phyloP scores from a whole-genome alignment of 1,139 yeast genomes.

The Candida pseudoviswanathii region DNA sequence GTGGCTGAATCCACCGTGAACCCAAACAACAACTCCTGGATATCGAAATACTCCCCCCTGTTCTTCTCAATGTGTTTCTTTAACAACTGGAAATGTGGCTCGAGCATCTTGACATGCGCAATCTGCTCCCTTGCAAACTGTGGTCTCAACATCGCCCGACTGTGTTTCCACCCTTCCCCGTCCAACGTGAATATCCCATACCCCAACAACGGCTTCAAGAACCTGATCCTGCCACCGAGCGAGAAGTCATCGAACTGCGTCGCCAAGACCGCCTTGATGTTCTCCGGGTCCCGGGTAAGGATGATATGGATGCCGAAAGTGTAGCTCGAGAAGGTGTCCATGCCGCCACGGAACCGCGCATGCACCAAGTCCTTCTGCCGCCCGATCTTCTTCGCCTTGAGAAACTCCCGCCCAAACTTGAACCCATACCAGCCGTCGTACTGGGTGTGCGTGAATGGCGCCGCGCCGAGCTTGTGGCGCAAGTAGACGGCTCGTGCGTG shows the following conservation, averaged over 20 bases:
- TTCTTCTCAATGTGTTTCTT: constrained; percentile 30
- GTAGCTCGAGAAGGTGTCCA: constrained; percentile 8
- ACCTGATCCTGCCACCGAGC: constrained; percentile 45
- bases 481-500: constrained; percentile 7
- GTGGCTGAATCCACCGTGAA: constrained; percentile 45
- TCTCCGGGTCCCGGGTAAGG: constrained; percentile 28
- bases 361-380: constrained; percentile 13
- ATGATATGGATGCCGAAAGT: constrained; percentile 20
- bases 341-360: not conserved
- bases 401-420: constrained; percentile 15
- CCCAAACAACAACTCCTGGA: constrained; percentile 38
- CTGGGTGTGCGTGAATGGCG: constrained; percentile 17
- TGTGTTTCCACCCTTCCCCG: constrained; percentile 57
- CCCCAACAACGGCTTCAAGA: constrained; percentile 48
- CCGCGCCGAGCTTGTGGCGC: constrained; percentile 19
- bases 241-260: constrained; percentile 50
- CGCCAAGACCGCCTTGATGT: constrained; percentile 37
- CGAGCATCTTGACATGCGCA: constrained; percentile 47
- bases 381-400: constrained; percentile 16
- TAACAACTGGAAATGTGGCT: constrained; percentile 43
- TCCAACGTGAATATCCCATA: constrained; percentile 58
- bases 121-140: constrained; percentile 56
- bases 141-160: constrained; percentile 56
- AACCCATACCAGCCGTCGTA: constrained; percentile 21
- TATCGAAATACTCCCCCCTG: constrained; percentile 30